Evolutionary conservation across 78 protist species (phyloP).

Genomic region (Dictyostelium citrinum): DNA sequence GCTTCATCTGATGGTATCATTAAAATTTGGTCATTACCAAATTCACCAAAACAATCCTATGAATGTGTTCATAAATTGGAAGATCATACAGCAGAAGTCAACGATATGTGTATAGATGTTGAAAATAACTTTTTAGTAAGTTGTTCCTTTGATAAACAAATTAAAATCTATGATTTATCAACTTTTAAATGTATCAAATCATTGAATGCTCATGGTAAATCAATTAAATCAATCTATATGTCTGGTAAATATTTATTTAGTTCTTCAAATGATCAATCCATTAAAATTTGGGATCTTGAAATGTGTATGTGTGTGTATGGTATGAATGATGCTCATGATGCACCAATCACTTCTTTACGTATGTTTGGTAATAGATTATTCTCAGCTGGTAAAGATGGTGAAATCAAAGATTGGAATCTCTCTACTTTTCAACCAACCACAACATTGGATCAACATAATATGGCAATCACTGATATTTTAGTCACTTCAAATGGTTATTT

Average conservation of each 20-base stretch:
- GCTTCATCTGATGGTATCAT: conserved; percentile 29
- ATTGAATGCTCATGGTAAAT: conserved; percentile 44
- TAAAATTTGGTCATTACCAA: conserved; percentile 14
- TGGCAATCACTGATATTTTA: conserved; percentile 3
- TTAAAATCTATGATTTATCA: conserved; percentile 28
- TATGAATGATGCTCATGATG: conserved; percentile 55
- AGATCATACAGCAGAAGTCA: conserved; percentile 44
- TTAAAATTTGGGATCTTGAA: conserved; percentile 64
- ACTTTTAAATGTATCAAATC: conserved; percentile 51
- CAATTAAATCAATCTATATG: conserved; percentile 25
- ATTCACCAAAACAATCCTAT: background rate
- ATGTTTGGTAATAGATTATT: background rate
- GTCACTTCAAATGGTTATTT: conserved; percentile 22
- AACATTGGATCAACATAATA: conserved; percentile 20
- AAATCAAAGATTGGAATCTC: conserved; percentile 41
- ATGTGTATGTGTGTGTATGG: conserved; percentile 63
- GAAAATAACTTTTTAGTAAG: background rate
- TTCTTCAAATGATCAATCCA: conserved; percentile 51
- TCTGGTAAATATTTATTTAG: conserved; percentile 60
- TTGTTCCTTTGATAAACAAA: conserved; percentile 66
- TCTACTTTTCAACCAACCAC: conserved; percentile 6
- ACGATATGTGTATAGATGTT: conserved; percentile 12
- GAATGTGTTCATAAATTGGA: conserved; percentile 32
- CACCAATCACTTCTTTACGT: conserved; percentile 4
- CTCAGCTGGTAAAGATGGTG: conserved; percentile 27